These are phyloP conservation scores for Xylaria intraflava DNA, from an alignment of 495 filamentous ascomycete species.

Conservation along the genomic window DNA sequence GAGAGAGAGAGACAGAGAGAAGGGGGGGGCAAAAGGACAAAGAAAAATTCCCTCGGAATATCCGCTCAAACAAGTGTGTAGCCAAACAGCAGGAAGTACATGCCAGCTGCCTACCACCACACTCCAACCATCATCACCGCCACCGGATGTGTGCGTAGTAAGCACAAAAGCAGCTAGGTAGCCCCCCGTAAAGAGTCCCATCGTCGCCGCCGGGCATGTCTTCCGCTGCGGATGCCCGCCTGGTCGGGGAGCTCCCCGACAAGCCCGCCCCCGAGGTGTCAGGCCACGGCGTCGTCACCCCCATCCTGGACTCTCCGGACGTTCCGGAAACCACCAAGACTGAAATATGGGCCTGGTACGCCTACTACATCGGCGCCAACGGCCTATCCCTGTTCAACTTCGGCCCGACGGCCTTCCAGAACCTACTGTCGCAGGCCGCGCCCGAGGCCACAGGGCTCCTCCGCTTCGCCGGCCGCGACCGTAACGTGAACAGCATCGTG, in stretches of 20 bases:
- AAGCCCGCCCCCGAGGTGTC: neutral
- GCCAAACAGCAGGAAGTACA: no score
- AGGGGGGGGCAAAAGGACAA: no score
- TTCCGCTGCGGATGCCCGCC: neutral
- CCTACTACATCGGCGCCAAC: slow-evolving; percentile 64
- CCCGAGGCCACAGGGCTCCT: slow-evolving; percentile 39
- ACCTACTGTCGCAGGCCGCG: slow-evolving; percentile 53
- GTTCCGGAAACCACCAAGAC: slow-evolving; percentile 43
- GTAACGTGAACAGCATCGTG: slow-evolving; percentile 56
- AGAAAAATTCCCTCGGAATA: no score
- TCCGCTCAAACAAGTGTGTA: no score
- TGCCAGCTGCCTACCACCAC: no score
- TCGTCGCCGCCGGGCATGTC: neutral
- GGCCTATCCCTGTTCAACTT: slow-evolving; percentile 64
- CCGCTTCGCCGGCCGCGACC: slow-evolving; percentile 42
- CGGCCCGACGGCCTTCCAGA: slow-evolving; percentile 60
- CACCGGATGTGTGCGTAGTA: no score
- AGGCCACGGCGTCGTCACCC: slow-evolving; percentile 26
- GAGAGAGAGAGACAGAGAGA: no score
- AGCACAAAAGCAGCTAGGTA: no score
- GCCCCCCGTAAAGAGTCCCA: no score
- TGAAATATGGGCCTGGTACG: slow-evolving; percentile 63
- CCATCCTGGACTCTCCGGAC: slow-evolving; percentile 44
- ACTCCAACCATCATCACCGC: no score
- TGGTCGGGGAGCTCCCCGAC: neutral